Percentiles rank a stretch among this genome's conserved stretches.
Conservation (phyloP, 495 filamentous ascomycete genomes). For the Xylaria acuta region DNA sequence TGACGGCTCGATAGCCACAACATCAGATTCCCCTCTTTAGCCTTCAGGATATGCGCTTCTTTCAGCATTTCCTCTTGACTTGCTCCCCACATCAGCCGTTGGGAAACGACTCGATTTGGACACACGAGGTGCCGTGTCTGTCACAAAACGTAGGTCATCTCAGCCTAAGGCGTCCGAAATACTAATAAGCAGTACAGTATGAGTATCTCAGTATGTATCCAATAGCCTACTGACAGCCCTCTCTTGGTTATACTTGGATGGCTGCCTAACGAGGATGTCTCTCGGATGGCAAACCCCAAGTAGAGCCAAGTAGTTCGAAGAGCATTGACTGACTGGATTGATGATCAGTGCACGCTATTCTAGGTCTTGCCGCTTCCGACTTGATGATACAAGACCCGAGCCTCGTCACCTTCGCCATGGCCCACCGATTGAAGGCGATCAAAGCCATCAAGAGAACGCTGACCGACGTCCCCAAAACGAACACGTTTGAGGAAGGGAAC, state of each 20-base stretch:
- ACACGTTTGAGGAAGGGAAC: slow-evolving; percentile 51
- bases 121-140: slow-evolving; percentile 62
- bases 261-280: background rate
- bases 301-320: background rate
- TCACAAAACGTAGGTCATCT: slow-evolving; percentile 56
- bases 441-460: slow-evolving; percentile 58
- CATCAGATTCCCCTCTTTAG: slow-evolving; percentile 57
- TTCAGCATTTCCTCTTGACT: slow-evolving; percentile 64
- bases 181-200: slow-evolving; percentile 40
- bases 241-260: background rate
- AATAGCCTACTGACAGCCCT: background rate
- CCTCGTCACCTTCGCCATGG: slow-evolving; percentile 51
- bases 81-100: slow-evolving; percentile 67
- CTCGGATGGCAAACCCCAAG: background rate
- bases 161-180: background rate
- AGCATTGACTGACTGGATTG: background rate
- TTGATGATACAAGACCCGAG: slow-evolving; percentile 45
- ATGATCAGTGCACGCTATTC: slow-evolving; percentile 61
- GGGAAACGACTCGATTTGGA: slow-evolving; percentile 63
- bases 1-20: slow-evolving; percentile 41
- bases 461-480: slow-evolving; percentile 40
- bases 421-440: slow-evolving; percentile 64
- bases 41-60: slow-evolving; percentile 65
- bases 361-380: slow-evolving; percentile 63
- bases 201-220: slow-evolving; percentile 51